Base-by-base conservation (phyloP, 805 yeast genomes). In the Saccharomycopsis sp. region DNA sequence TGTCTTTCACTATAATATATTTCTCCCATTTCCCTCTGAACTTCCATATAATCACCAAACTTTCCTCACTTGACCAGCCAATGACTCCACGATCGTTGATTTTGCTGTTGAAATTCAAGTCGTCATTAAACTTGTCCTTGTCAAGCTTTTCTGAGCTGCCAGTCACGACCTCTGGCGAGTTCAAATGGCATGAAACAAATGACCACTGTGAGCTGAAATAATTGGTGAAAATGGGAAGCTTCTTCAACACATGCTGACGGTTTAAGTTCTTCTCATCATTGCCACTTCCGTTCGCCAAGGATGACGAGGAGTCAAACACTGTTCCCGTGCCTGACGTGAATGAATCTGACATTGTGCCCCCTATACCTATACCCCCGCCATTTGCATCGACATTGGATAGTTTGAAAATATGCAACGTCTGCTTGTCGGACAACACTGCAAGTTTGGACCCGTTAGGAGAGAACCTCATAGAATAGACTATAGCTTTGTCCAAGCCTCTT, bases 341-440 rank as follows among this genome's bases (percentile, higher is more conserved):
- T 3, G 29, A 20, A 5, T 48, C 51, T 9, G 29, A 21, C 23
- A 48, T n/a, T 4, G 23, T n/a, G n/a, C 15, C 21, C 4, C 29
- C 51, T 9, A 14, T 48, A n/a, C 51, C 29, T 5, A 20, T 7
- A 14, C n/a, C 15, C 9, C n/a, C 24, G 15, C 21, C 21, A 8
- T 8, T 5, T 14, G 12, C 24, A 48, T 48, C 24, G 20, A 20
- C 21, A 48, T 48, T 48, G 15, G 51, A 9, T 3, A 59, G 70
- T 14, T 85, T 87, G 72, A 82, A 94, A 2, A 92, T 81, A 71
- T 94, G 99, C 55, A 94, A 72, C 0, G 99, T 94, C 64, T 83
- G 85, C 67, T 92, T 94, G 71, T 90, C 97, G 15, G 96, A 86
- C 23, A 94, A 73, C 3, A 90, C 91, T 0, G 97, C 97, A 53